Base-by-base conservation (phyloP, 805 yeast genomes). In the Lipomyces orientalis region DNA sequence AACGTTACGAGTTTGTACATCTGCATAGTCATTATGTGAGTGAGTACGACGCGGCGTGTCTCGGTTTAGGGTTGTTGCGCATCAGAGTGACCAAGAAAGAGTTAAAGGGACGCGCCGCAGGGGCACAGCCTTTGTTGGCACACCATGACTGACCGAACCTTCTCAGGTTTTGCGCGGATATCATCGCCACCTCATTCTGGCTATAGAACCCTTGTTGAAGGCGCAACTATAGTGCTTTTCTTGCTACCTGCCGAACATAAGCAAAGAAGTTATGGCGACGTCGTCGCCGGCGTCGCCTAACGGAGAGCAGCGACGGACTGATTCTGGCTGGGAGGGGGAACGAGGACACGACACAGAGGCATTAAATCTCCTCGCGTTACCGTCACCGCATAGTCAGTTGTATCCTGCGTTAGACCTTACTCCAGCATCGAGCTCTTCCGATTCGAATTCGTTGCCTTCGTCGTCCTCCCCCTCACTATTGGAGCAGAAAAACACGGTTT, bases 311-410 rank as follows among this genome's bases (percentile, higher is more conserved):
- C 22, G 22, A 16, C 8, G 1, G 49, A 43, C n/a, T 16, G 49
- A 43, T 43, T 16, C n/a, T 9, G 22, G n/a, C 22, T 5, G 22
- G 49, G 22, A 43, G 49, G 22, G 22, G 22, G 49, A 43, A 8
- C 49, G 22, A n/a, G 49, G 16, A 16, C 61, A 62, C 16, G 54
- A 57, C 25, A 61, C 65, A 14, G 65, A 58, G 52, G 62, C 62
- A 19, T 16, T 58, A 22, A 59, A 58, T 43, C 57, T 63, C 46
- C 62, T 58, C 16, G 29, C 66, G 46, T 31, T 58, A 46, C 62
- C 54, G 54, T 22, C 58, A 7, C 2, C 59, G 14, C 49, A 43
- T n/a, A 16, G 22, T 7, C 49, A 43, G 22, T 43, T 43, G n/a
- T 43, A 43, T 43, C 1, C 19, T 43, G 16, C 49, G 49, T 43